Evolutionary conservation across 2,329 filamentous ascomycete genomes (phyloP), one percentile per base, ranked within the genome.

Genomic region (Fusarium circinatum): DNA sequence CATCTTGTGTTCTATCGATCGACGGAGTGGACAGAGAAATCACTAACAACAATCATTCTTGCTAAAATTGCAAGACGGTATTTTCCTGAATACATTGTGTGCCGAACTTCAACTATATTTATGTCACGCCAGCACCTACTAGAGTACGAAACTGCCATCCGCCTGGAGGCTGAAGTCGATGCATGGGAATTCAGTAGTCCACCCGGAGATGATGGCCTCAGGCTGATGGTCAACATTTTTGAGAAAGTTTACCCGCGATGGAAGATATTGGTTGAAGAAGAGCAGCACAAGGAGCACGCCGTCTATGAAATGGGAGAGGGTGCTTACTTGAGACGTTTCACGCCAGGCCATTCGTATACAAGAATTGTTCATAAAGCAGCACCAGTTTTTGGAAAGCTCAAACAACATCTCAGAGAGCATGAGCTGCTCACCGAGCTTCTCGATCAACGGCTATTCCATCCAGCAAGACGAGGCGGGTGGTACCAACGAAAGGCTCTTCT

Each of bases 11-110:
- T 98, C 81, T 98, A 98, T 81, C 89, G 96, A 66, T 98, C 95
- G 15, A 97, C 94, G 0, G 94, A 98, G 80, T 99, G 96, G 96
- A 97, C 95, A 0, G 96, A 98, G 78, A 98, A 98, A 81, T 98
- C 96, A 3, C 85, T 99, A 20, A 98, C 94, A 4, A 96, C 95
- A 1, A 96, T 98, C 61, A 98, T 99, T 49, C 87, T 99, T 10
- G 94, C 96, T 13, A 95, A 96, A 73, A 97, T 97, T 65, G 94
- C 95, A 5, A 89, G 91, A 48, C 89, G 94, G 41, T 96, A 95
- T 79, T 99, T 98, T 74, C 95, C 96, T 0, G 86, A 92, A 7
- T 99, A 98, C 78, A 89, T 98, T 28, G 95, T 98, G 10, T 97
- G 93, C 68, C 90, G 96, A 39, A 97, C 95, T 0, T 90, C 92